Base-by-base conservation (phyloP, 2,329 filamentous ascomycete genomes). In the Colletotrichum sp. region DNA sequence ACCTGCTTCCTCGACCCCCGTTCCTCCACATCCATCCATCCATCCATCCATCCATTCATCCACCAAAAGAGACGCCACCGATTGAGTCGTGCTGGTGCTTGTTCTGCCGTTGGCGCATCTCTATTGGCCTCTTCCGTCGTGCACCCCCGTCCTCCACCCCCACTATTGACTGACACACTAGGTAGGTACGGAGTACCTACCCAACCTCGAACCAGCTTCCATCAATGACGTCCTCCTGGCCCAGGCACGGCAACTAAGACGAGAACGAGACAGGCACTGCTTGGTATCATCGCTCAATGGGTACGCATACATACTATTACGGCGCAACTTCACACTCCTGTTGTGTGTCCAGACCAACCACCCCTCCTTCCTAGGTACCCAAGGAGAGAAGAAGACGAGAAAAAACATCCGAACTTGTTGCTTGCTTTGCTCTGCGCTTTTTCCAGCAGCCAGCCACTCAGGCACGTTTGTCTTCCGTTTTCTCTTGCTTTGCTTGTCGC, bases 181-280 rank as follows among this genome's bases (percentile, higher is more conserved):
- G n/a, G n/a, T 9, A 13, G 32, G 32, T 34, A 36, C 34, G 32
- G 13, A 6, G 6, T 36, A 36, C 34, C 15, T 36, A 16, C 39
- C 61, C 39, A 44, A 55, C 25, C 25, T 57, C 57, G 29, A 34
- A 34, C 27, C 27, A 34, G 57, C 57, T 62, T 30, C 57, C 69
- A 34, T 72, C 69, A 69, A 73, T 76, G 73, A 76, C 73, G 73
- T 76, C 69, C 73, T 76, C 13, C 16, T 36, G 34, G 67, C 32
- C 16, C 22, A 44, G 27, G 27, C 19, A 63, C n/a, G n/a, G 61
- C 34, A 27, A 9, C 61, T 63, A 25, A 36, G 32, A 63, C 29
- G 30, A 39, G 61, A 34, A 64, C 32, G 61, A 63, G 19, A 36
- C 8, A 63, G 30, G 19, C 52, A 25, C 52, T 57, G 52, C 22